A percentile compares a stretch with the other conserved stretches of the same genome.
Evolutionary conservation across 2,329 filamentous ascomycete species (phyloP).

Genomic region (Fusarium tupiense): DNA sequence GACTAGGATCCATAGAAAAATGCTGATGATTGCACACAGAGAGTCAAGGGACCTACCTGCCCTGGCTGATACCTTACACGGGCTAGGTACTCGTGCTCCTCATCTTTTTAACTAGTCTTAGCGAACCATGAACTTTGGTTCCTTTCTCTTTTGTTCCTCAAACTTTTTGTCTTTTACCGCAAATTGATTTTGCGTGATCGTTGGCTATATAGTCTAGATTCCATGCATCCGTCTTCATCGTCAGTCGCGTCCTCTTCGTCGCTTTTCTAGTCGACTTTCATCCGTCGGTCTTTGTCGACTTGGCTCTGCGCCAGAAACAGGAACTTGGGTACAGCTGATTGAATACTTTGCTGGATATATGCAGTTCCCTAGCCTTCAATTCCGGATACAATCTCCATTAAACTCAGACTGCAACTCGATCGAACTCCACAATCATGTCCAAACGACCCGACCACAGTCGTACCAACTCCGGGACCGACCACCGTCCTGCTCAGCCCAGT

Average conservation of each 20-base stretch:
- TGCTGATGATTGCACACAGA: constrained; percentile 34
- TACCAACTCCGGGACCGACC: constrained; percentile 47
- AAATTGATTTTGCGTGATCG: constrained; percentile 3
- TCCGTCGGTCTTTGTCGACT: background rate
- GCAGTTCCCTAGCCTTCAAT: background rate
- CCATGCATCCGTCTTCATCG: constrained; percentile 25
- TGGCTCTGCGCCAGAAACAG: background rate
- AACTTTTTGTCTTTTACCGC: background rate
- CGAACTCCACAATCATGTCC: constrained; percentile 36
- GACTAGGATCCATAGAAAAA: constrained; percentile 13
- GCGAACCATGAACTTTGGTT: constrained; percentile 13
- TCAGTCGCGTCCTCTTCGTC: constrained; percentile 17
- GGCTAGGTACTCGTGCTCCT: constrained; percentile 12
- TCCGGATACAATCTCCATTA: background rate
- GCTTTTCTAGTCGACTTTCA: constrained; percentile 14
- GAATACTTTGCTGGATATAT: background rate
- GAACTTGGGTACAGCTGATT: background rate
- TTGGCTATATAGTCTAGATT: background rate
- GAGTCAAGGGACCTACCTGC: constrained; percentile 29
- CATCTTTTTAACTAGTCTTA: constrained; percentile 7
- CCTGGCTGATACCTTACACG: constrained; percentile 13
- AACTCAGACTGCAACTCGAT: background rate
- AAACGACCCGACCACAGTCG: constrained; percentile 43
- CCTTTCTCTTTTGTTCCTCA: background rate
- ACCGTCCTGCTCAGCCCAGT: constrained; percentile 56